Evolutionary conservation across 2,329 filamentous ascomycete genomes (phyloP).

Genomic region (Lachnum nothofagi): DNA sequence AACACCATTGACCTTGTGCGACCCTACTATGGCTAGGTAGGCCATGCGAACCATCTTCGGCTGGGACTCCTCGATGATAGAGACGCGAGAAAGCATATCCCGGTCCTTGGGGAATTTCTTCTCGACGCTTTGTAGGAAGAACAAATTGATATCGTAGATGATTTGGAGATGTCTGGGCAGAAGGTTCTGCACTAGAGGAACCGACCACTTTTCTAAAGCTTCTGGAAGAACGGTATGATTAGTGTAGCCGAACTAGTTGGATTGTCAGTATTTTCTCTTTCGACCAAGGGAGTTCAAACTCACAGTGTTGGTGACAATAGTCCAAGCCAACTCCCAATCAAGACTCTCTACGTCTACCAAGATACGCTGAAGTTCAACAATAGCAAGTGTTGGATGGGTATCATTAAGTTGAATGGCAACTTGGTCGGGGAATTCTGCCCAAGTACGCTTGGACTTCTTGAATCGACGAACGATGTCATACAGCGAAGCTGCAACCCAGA

Average conservation of each 20-base stretch:
- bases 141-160: constrained; percentile 96
- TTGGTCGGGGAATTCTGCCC: constrained; percentile 89
- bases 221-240: constrained; percentile 98
- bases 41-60: constrained; percentile 99
- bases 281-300: constrained; percentile 31
- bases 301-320: constrained; percentile 65
- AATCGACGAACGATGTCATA: constrained; percentile 95
- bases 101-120: constrained; percentile 83
- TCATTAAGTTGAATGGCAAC: constrained; percentile 98
- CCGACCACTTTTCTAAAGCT: constrained; percentile 97
- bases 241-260: constrained; percentile 74
- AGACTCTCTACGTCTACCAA: constrained; percentile 83
- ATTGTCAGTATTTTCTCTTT: constrained; percentile 6
- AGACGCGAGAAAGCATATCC: constrained; percentile 80
- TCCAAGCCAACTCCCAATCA: constrained; percentile 90
- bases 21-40: constrained; percentile 87
- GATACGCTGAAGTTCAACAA: constrained; percentile 93
- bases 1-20: constrained; percentile 98
- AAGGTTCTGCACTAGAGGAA: constrained; percentile 84
- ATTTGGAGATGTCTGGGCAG: constrained; percentile 92
- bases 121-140: constrained; percentile 87
- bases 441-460: constrained; percentile 91
- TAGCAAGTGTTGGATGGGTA: constrained; percentile 91
- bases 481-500: constrained; percentile 96
- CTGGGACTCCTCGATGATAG: constrained; percentile 93